Evolutionary conservation across 2,329 filamentous ascomycete genomes (phyloP), one percentile per base, ranked within the genome.

Genomic region (Arthrobotrys pseudoclavata): DNA sequence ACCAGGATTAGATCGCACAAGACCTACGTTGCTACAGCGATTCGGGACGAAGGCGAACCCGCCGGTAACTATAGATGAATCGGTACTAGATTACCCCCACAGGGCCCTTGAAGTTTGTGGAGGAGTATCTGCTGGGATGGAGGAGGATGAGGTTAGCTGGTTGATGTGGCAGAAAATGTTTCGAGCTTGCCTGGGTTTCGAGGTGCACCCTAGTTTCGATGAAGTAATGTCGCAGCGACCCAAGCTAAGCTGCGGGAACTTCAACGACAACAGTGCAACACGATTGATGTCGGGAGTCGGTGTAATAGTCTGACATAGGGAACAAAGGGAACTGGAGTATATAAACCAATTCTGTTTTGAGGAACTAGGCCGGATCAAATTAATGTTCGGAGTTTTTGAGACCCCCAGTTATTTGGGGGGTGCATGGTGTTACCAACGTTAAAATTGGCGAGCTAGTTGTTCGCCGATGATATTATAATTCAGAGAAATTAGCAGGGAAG

Each of bases 161-260:
- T 34, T 45, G 69, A 55, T 47, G 48, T 48, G 69, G 26, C 20
- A 42, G 57, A 55, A 71, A 71, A 71, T 37, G 68, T 71, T 71
- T 70, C 26, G 67, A 63, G 55, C 55, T 70, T 55, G 57, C 34
- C 34, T 52, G 26, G 57, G 47, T 71, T 55, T 61, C 47, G 57
- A 57, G 53, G 47, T 34, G 45, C 3, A 50, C 50, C 68, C 60
- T 31, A 26, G 69, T 72, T 72, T 72, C 69, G 40, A 22, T 72
- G 34, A 60, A 40, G 48, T 72, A 52, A 72, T 45, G 55, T 66
- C 61, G 63, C 62, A 72, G 69, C 69, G 37, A 18, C 24, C 34
- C 34, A 5, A 57, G 40, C 60, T 45, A 29, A 48, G 15, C 55
- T 60, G 24, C 60, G 42, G 13, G 40, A 48, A 24, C 40, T 63